Base-by-base conservation (phyloP, 1,284 basidiomycete genomes). In the Trichosporon faecale region DNA sequence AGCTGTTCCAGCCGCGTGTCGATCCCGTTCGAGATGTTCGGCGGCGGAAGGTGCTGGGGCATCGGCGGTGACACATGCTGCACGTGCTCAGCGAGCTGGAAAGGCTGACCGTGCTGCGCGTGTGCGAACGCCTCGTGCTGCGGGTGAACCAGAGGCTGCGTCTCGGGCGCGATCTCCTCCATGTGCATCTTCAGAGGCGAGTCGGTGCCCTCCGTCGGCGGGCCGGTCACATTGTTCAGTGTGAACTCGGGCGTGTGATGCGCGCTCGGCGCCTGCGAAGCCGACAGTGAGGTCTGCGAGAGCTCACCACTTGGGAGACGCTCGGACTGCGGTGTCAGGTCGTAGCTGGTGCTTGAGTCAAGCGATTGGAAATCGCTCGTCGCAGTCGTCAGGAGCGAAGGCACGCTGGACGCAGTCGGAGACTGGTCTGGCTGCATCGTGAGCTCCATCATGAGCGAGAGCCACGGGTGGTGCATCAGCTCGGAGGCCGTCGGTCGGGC, bases 401-500 rank as follows among this genome's bases (percentile, higher is more conserved):
- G 69, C n/a, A 73, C 33, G n/a, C 63, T 70, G 16, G 70, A 68
- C 0, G 31, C 65, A 4, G 68, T 66, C 0, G 70, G 70, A 7
- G 68, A 71, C 4, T 65, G 23, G 7, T 73, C 71, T 18, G 57
- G 57, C 57, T 61, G 57, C 57, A 61, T 61, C 29, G 57, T 61
- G 57, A 76, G 73, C 37, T 80, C 76, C 65, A 79, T 71, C 74
- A 79, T 80, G 18, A 78, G 76, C 8, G 70, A 84, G 85, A 99
- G 93, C 97, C 97, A 99, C 18, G 90, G 88, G 82, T 99, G 94
- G 64, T 91, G 87, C 83, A 95, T 88, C 27, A 99, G 87, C 80
- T 98, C 94, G 11, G 86, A 83, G 0, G 97, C 95, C 5, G 91
- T 89, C 0, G 97, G 96, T 60, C 97, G 88, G 71, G 88, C 85